phyloP scores from a whole-genome alignment of 1,284 basidiomycete species.

The Entoloma clypeatum region DNA sequence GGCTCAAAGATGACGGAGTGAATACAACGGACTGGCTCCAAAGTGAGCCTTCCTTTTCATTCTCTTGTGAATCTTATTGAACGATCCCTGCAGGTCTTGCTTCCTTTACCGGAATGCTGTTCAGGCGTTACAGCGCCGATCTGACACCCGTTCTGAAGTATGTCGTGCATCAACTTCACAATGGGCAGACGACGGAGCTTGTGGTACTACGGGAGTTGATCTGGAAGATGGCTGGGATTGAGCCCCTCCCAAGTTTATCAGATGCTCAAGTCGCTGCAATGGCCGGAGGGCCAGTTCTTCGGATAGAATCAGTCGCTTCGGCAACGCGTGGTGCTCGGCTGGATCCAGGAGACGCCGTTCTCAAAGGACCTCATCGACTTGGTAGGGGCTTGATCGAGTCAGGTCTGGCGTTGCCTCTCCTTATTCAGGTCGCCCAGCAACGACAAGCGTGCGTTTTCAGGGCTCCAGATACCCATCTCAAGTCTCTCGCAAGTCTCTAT shows the following conservation, averaged over 20 bases:
- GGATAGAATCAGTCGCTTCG: constrained; percentile 82
- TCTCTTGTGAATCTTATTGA: constrained; percentile 3
- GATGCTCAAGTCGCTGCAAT: constrained; percentile 87
- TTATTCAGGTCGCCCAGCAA: constrained; percentile 87
- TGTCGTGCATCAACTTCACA: constrained; percentile 86
- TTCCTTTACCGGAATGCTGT: constrained; percentile 90
- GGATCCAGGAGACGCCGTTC: constrained; percentile 55
- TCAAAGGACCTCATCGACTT: constrained; percentile 66
- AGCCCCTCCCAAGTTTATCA: constrained; percentile 85
- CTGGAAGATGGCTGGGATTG: constrained; percentile 93
- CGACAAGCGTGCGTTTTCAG: constrained; percentile 77
- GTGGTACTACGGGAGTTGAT: constrained; percentile 91
- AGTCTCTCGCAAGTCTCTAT: constrained; percentile 81
- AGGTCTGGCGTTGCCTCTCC: constrained; percentile 72
- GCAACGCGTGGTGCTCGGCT: constrained; percentile 64
- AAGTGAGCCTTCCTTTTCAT: constrained; percentile 51
- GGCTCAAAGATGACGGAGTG: constrained; percentile 91
- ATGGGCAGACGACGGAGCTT: constrained; percentile 83
- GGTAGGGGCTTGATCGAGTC: constrained; percentile 70
- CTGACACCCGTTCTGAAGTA: constrained; percentile 85
- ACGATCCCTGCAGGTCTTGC: constrained; percentile 66
- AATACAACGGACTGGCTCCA: constrained; percentile 93
- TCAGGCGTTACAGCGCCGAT: constrained; percentile 83
- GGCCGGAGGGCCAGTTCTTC: constrained; percentile 84
- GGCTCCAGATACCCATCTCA: constrained; percentile 70